These are phyloP conservation scores for Glaciozyma martinii DNA, from an alignment of 768 basidiomycete genomes.

Conservation along the genomic window DNA sequence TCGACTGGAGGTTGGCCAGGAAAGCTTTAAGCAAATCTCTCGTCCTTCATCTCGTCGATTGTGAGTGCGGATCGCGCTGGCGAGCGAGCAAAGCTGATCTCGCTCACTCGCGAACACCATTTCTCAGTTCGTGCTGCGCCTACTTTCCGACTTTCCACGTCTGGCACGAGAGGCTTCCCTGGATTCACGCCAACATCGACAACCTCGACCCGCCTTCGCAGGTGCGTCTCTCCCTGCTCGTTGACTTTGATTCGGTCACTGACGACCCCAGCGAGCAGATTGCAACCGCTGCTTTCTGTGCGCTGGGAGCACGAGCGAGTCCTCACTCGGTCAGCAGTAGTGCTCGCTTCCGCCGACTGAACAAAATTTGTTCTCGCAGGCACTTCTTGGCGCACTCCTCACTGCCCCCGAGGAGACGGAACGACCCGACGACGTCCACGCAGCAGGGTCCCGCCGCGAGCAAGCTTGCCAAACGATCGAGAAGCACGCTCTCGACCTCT, in stretches of 20 bases:
- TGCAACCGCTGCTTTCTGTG: conserved; percentile 13
- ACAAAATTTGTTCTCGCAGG: not conserved
- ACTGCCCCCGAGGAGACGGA: not conserved
- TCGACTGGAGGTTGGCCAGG: conserved; percentile 9
- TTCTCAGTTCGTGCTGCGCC: conserved; percentile 22
- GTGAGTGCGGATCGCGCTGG: not conserved
- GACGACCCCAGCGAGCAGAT: not conserved
- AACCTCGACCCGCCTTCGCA: conserved; percentile 9
- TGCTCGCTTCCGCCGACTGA: not conserved
- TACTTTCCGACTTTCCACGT: conserved; percentile 14
- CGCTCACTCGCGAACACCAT: conserved; percentile 1
- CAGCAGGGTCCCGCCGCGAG: conserved; percentile 11
- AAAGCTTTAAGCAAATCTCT: not conserved
- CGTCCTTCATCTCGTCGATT: conserved; percentile 10
- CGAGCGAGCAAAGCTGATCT: not conserved
- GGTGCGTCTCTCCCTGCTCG: not conserved
- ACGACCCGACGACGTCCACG: not conserved
- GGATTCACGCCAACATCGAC: conserved; percentile 9
- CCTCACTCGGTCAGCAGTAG: conserved; percentile 12
- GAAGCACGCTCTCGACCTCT: conserved; percentile 9
- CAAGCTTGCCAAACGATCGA: conserved; percentile 8
- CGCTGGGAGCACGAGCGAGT: conserved; percentile 18
- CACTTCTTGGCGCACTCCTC: conserved; percentile 9
- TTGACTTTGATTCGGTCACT: not conserved
- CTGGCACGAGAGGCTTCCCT: conserved; percentile 1